phyloP scores from a whole-genome alignment of 2,329 filamentous ascomycete species.

The Phialemonium atrogriseum region DNA sequence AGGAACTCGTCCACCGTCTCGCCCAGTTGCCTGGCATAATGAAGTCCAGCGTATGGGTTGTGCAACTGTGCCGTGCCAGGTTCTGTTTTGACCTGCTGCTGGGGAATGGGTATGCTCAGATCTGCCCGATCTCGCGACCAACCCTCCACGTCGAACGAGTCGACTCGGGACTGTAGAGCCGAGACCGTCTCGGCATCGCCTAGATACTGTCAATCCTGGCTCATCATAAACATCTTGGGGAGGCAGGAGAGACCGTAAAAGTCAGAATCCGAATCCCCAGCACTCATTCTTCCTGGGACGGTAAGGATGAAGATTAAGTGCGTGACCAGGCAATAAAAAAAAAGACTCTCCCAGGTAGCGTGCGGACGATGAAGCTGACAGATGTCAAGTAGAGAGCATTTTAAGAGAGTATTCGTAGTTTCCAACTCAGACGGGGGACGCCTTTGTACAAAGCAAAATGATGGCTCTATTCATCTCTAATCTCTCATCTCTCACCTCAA shows the following conservation, averaged over 20 bases:
- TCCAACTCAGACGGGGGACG: too few species aligned
- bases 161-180: constrained; percentile 39
- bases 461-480: too few species aligned
- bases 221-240: background rate
- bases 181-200: constrained; percentile 44
- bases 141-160: constrained; percentile 37
- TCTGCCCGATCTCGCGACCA: constrained; percentile 36
- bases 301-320: too few species aligned
- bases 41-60: constrained; percentile 50
- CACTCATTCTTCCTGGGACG: too few species aligned
- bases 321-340: too few species aligned
- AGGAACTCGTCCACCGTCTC: constrained; percentile 44
- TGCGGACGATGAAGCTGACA: too few species aligned
- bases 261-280: constrained; percentile 32
- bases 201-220: constrained; percentile 21
- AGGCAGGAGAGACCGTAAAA: constrained; percentile 41
- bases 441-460: background rate
- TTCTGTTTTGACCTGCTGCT: background rate
- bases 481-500: too few species aligned
- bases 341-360: too few species aligned
- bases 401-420: too few species aligned
- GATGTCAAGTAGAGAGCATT: too few species aligned
- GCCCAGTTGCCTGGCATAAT: constrained; percentile 46
- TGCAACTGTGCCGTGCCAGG: constrained; percentile 31
- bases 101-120: constrained; percentile 6